A percentile compares a stretch with the other conserved stretches of the same genome.
Conservation (phyloP, 192 early-diverging fungal genomes). For the Coemansia sp. region DNA sequence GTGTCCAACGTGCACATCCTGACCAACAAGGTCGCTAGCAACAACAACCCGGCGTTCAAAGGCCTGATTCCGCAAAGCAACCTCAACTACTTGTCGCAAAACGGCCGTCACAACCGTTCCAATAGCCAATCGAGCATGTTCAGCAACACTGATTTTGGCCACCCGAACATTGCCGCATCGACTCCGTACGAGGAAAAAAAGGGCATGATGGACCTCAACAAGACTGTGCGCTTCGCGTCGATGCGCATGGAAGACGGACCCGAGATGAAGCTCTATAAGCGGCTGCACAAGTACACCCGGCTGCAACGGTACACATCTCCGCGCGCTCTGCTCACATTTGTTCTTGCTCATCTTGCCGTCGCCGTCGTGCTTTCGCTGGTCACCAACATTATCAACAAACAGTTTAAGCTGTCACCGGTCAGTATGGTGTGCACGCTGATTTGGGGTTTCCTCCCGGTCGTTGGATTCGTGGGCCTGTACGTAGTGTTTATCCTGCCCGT, state of each 20-base stretch:
- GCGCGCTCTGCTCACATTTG: constrained; percentile 18
- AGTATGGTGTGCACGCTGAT: constrained; percentile 24
- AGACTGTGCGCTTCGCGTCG: constrained; percentile 9
- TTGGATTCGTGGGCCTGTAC: constrained; percentile 10
- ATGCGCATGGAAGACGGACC: constrained; percentile 4
- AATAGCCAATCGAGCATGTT: constrained; percentile 39
- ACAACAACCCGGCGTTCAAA: constrained; percentile 28
- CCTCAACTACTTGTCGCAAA: constrained; percentile 11
- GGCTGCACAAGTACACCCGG: constrained; percentile 33
- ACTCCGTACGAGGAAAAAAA: constrained; percentile 22
- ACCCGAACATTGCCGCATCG: background rate
- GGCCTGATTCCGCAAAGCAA: constrained; percentile 23
- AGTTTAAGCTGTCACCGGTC: constrained; percentile 34
- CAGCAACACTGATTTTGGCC: constrained; percentile 32
- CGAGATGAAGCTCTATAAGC: constrained; percentile 25
- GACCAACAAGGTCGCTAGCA: constrained; percentile 35
- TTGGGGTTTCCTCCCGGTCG: constrained; percentile 38
- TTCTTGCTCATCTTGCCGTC: constrained; percentile 12
- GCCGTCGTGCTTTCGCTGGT: constrained; percentile 29
- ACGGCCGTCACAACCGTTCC: constrained; percentile 7
- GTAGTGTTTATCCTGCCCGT: constrained; percentile 23
- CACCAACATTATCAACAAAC: constrained; percentile 41
- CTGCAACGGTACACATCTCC: constrained; percentile 32
- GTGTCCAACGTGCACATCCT: constrained; percentile 37
- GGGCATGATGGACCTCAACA: background rate